Percentiles rank a stretch among this genome's conserved stretches.
phyloP scores from a whole-genome alignment of 192 early-diverging fungal genomes.

The Dispira simplex region DNA sequence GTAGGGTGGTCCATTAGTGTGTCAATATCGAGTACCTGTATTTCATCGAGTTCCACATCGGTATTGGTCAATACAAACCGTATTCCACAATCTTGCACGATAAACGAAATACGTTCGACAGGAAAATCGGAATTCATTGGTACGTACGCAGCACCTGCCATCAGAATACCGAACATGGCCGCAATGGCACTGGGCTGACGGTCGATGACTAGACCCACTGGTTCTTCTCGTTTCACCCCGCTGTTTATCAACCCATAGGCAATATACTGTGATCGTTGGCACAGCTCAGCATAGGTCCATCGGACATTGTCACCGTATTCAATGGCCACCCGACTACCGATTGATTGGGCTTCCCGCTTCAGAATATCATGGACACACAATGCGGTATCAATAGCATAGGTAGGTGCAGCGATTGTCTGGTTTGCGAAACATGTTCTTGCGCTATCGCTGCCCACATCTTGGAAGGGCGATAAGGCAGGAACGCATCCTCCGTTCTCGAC shows the following conservation, averaged over 20 bases:
- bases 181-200: conserved; percentile 1
- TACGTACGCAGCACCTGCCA: neutral
- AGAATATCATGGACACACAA: neutral
- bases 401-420: neutral
- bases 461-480: neutral
- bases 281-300: neutral
- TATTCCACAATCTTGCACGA: conserved; percentile 1
- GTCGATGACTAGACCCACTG: neutral
- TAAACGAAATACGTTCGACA: neutral
- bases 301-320: neutral
- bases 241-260: neutral
- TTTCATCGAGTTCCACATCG: neutral
- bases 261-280: neutral
- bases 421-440: too few species aligned
- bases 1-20: too few species aligned
- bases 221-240: neutral
- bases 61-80: neutral
- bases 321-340: neutral
- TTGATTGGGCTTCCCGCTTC: neutral
- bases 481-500: neutral
- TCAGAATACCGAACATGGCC: neutral
- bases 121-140: neutral
- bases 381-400: too few species aligned
- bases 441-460: too few species aligned
- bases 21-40: neutral